These are phyloP conservation scores for Aspergillus vadensis DNA, from an alignment of 2,329 filamentous ascomycete genomes.

Conservation along the genomic window DNA sequence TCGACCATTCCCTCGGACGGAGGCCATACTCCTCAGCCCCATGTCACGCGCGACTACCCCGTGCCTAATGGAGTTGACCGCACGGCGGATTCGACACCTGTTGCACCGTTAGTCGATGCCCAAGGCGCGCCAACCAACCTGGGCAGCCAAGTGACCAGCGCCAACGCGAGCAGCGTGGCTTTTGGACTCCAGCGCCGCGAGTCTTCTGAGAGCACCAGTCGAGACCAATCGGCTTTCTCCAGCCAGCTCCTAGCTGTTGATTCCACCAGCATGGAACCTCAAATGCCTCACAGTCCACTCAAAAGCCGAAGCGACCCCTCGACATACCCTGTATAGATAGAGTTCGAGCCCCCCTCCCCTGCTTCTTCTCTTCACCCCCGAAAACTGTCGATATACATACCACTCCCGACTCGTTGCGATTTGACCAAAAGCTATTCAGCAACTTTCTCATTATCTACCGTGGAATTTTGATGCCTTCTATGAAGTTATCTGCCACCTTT, in stretches of 20 bases:
- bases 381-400: background rate
- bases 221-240: background rate
- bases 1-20: background rate
- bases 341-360: background rate
- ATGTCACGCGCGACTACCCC: background rate
- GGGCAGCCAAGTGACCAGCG: conserved; percentile 2
- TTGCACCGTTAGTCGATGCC: background rate
- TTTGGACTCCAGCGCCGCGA: conserved; percentile 3
- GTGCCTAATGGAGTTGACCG: background rate
- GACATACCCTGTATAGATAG: conserved; percentile 9
- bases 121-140: conserved; percentile 1
- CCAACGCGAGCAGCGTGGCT: conserved; percentile 2
- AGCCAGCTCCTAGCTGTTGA: background rate
- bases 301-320: conserved; percentile 4
- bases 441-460: background rate
- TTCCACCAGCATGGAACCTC: conserved; percentile 7
- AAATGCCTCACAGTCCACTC: conserved; percentile 4
- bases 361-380: background rate
- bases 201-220: background rate
- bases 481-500: too few species aligned
- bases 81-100: conserved; percentile 8
- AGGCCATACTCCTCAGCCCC: background rate
- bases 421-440: conserved; percentile 9
- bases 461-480: background rate
- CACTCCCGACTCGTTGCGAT: background rate